Percentiles rank a stretch among this genome's conserved stretches.
Conservation (phyloP, 106 monocot species). For the Platanthera zijinensis region DNA sequence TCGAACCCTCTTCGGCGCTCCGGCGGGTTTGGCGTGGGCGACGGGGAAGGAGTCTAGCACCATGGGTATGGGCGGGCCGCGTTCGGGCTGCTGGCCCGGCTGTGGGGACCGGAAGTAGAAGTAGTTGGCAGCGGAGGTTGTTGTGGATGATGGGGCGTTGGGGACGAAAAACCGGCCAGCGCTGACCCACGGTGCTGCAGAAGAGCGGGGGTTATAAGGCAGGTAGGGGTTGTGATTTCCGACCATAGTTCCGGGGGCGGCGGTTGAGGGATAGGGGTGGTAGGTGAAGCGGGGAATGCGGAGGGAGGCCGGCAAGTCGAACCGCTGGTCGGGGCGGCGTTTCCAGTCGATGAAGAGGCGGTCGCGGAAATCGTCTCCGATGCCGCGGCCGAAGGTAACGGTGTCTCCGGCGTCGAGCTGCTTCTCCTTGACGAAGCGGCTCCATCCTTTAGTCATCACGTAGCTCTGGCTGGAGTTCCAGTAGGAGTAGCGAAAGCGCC, state of each 20-base stretch:
- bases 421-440: conserved; percentile 96
- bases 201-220: conserved; percentile 6
- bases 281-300: conserved; percentile 10
- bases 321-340: conserved; percentile 28
- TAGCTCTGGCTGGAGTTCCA: conserved; percentile 99
- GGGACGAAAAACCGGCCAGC: background rate
- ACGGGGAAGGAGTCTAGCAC: conserved; percentile 8
- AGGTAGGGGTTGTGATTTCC: background rate
- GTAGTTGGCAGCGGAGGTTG: background rate
- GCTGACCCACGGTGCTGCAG: conserved; percentile 4
- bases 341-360: conserved; percentile 85
- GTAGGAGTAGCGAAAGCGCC: conserved; percentile 96
- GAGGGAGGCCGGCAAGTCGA: background rate
- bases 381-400: conserved; percentile 71
- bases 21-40: background rate
- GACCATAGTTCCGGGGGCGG: background rate
- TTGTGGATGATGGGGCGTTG: background rate
- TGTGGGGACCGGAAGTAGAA: conserved; percentile 4
- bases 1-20: background rate
- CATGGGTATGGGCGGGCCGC: background rate
- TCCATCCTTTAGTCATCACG: conserved; percentile 98
- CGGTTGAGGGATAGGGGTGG: too few relatives aligned
- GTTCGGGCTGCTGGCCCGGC: background rate
- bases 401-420: conserved; percentile 81
- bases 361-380: conserved; percentile 34